Base-by-base conservation (phyloP, 345 rosid genomes). In the Luvunga scandens region DNA sequence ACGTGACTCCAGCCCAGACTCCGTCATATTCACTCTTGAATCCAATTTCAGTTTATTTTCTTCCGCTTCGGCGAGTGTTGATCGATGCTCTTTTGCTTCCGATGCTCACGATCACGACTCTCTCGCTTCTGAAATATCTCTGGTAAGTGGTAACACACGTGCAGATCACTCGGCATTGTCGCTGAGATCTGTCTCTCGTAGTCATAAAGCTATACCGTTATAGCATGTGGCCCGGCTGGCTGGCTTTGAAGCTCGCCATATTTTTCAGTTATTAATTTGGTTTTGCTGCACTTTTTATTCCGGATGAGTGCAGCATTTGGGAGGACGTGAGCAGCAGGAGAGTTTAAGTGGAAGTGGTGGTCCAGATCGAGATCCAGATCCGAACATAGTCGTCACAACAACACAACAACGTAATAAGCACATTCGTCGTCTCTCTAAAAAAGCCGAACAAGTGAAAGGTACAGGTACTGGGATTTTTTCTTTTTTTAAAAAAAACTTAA, bases 21-120 rank as follows among this genome's bases (percentile, higher is more conserved):
- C 99, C 4, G 83, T 90, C 48, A 90, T 87, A 78, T 92, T 92
- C 91, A 87, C 98, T 27, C 89, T 86, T 45, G 98, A 94, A 73
- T 89, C 95, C 30, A 92, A 88, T 78, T 91, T 92, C 79, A 93
- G 97, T 61, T 90, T 91, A 69, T 93, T 93, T 83, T 90, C 99
- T 55, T 93, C 99, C 63, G 90, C 98, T 76, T 91, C 98, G 75
- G 94, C 91, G 22, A 91, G 97, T 79, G 97, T 93, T 71, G 97
- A 89, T 77, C 98, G 95, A 83, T 93, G 94, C 90, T 95, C 98
- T 63, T 88, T 91, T 33, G 89, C 94, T 30, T 93, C 98, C 76
- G 97, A 93, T 61, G 88, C 90, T 73, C 89, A 82, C 73, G 96
- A 93, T 71, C 93, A 79, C 62, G 94, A 91, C 79, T 89, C 91